Base-by-base conservation (phyloP, 1,284 basidiomycete genomes). In the Moesziomyces globuligerus region DNA sequence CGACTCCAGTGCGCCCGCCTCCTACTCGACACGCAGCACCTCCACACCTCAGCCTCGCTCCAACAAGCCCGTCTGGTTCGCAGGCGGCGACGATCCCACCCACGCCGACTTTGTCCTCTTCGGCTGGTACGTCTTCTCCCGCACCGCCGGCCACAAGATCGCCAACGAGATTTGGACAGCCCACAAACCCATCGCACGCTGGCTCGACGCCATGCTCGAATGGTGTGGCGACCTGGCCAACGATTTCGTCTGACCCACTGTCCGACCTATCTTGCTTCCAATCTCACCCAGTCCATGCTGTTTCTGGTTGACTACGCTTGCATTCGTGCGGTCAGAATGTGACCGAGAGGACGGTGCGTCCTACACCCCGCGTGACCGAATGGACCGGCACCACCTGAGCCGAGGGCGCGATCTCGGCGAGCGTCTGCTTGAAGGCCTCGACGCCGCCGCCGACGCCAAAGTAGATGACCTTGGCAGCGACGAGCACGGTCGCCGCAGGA, bases 391-490 rank as follows among this genome's bases (percentile, higher is more conserved):
- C 37, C 9, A 61, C 46, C 26, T 26, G 46, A 6, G 58, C 50
- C 3, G 43, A 8, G 3, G 52, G 50, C 10, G 51, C 38, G 10
- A 50, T 26, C 17, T 54, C 25, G 9, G 48, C 84, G 0, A 93
- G 86, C n/a, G 74, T 72, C 21, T 80, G 62, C 18, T 89, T 81
- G 80, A 98, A 96, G 57, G 90, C 89, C 21, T 87, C 84, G 9
- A 94, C 86, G 0, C 93, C 92, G 0, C 94, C 94, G 0, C 95
- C 95, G 4, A 98, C 94, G 17, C 95, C 95, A 83, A 98, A 98
- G 82, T 98, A 98, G 25, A 97, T 85, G 10, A 93, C 86, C 83
- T 94, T 98, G n/a, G 89, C 90, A 0, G 92, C 91, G 4, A 93
- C 89, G 13, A 94, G 86, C 75, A 89, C 91, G 9, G 87, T 40